Evolutionary conservation across 2,329 filamentous ascomycete species (phyloP).

Genomic region (Cladosporium sp.): DNA sequence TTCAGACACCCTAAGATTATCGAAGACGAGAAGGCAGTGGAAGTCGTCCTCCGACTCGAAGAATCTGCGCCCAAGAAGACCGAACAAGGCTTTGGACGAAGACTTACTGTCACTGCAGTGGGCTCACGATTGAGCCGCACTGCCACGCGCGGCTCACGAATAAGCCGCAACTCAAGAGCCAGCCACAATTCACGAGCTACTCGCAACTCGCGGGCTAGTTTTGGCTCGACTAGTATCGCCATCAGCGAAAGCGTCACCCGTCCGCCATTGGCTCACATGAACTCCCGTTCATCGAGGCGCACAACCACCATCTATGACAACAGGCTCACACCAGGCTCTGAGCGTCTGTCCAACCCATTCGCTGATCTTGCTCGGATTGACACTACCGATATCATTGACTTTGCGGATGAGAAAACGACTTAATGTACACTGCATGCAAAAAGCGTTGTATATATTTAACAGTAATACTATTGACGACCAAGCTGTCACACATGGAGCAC

Average conservation of each 20-base stretch:
- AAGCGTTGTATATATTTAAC: background rate
- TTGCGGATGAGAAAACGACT: background rate
- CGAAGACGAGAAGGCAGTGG: conserved; percentile 45
- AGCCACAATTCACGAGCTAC: background rate
- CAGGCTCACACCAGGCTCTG: background rate
- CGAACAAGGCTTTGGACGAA: background rate
- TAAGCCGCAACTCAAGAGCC: background rate
- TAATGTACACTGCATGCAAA: background rate
- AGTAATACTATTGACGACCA: background rate
- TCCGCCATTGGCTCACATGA: background rate
- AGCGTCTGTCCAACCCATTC: background rate
- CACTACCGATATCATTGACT: background rate
- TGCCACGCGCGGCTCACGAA: background rate
- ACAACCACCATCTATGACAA: background rate
- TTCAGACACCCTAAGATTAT: conserved; percentile 49
- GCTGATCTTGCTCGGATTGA: background rate
- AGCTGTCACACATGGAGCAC: background rate
- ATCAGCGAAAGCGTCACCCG: background rate
- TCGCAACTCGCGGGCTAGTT: background rate
- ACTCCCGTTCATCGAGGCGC: background rate
- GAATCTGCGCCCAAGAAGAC: background rate
- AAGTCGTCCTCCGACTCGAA: conserved; percentile 7
- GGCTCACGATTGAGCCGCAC: background rate
- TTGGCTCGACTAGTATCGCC: background rate
- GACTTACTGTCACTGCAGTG: background rate